Evolutionary conservation across 2,329 filamentous ascomycete species (phyloP), one percentile per base, ranked within the genome.

Genomic region (Neocatenulostroma microsporum): DNA sequence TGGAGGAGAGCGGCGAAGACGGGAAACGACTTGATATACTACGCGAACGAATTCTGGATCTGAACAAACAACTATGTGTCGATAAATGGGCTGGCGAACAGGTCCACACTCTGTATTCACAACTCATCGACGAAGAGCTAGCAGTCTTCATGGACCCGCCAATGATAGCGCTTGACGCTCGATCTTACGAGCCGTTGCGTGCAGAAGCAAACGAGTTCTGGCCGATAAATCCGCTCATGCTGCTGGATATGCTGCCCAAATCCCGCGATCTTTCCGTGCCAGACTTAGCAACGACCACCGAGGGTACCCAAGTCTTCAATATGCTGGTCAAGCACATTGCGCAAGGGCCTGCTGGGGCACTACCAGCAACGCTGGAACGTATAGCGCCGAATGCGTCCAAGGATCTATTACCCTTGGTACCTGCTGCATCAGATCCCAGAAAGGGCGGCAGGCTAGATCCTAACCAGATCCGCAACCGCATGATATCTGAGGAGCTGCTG

Each of bases 211-310:
- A 70, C 1, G 87, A 94, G 46, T 80, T 85, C 50, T 84, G 70
- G 1, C 32, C 40, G 2, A 65, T 70, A 17, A 59, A 68, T 7
- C 62, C 68, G 5, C 65, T 76, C 38, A 62, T 66, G 9, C 72
- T 89, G 3, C 56, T 87, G 12, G 82, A 87, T 55, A 65, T 85
- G 40, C 73, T 79, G 46, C 82, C 84, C 3, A 70, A 71, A 4
- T 19, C 36, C 3, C 42, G 46, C 5, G 46, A 47, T 13, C 47
- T 62, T 5, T 53, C 56, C 5, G 45, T 53, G 8, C 52, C 56
- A 0, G 41, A 63, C 10, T 36, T 56, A 5, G 47, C 45, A 5
- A 34, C 42, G 15, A 39, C 45, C 4, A 12, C 21, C 12, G 45
- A 56, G 28, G 51, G 42, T 18, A 40, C 46, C 20, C 47, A 50